Evolutionary conservation across 495 filamentous ascomycete genomes (phyloP), one percentile per base, ranked within the genome.

Genomic region (Penicillium mononematosum): DNA sequence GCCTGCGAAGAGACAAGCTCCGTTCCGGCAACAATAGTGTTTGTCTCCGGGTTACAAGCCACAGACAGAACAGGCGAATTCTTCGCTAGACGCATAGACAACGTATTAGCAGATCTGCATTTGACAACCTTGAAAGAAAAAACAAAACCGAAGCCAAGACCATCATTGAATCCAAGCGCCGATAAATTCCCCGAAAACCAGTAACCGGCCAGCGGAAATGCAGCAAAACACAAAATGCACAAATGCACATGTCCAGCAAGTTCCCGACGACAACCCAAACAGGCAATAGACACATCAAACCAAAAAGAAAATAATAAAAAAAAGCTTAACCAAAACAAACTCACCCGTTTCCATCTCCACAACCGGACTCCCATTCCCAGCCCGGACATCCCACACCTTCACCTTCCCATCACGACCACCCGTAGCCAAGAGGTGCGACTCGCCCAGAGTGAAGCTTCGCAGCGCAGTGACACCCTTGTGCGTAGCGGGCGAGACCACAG

Each of bases 1-100:
- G 89, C 88, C 67, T 89, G 83, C 27, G 83, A 83, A 38, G 90
- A 84, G 14, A 79, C 81, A 27, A 94, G 74, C 69, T 96, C 92
- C 8, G 88, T 91, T 9, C 93, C 93, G 25, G 85, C 88, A 29
- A 84, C 89, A 12, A 96, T 68, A 11, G 79, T 72, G 61, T 83
- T 83, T 16, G 78, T 80, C 41, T 74, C 71, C 48, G 74, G 73
- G 27, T 80, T 81, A 68, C 82, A 85, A 25, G 84, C 85, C 19
- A 94, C 72, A 1, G 91, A 89, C n/a, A 90, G 74, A 31, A 92
- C 78, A 27, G 87, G 78, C 1, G 75, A 67, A 43, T 72, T 59
- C 47, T 61, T 78, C 43, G 66, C 78, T 82, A 64, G 5, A 58
- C 20, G 14, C 29, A 34, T 7, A 52, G 3, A 53, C 11, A 27